phyloP scores from a whole-genome alignment of 306 rosid species.

The Trichosanthes truncata region DNA sequence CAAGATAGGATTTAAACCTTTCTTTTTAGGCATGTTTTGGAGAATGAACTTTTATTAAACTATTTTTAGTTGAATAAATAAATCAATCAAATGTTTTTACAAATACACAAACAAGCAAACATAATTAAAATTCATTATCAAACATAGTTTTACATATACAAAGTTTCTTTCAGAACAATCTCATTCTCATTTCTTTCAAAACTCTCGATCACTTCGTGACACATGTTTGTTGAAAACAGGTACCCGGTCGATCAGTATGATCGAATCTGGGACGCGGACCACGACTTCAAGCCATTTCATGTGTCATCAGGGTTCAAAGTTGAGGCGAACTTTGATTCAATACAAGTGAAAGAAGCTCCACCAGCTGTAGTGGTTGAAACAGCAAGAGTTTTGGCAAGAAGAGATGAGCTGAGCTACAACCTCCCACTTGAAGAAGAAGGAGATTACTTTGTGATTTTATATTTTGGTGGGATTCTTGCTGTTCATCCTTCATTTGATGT shows the following conservation, averaged over 20 bases:
- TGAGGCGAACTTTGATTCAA: conserved; percentile 31
- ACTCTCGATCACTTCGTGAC: background rate
- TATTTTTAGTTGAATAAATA: no score
- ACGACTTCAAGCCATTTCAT: conserved; percentile 57
- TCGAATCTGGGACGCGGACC: conserved; percentile 72
- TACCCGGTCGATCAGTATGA: conserved; percentile 72
- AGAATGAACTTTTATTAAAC: no score
- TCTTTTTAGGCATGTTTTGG: no score
- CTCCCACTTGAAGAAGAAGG: conserved; percentile 38
- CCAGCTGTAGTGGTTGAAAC: conserved; percentile 60
- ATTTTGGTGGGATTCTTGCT: conserved; percentile 78
- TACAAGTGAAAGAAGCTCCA: conserved; percentile 40
- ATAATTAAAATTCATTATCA: no score
- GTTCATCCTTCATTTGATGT: conserved; percentile 69
- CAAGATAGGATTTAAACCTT: no score
- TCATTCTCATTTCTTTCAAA: background rate
- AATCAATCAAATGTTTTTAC: no score
- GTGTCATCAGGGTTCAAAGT: conserved; percentile 46
- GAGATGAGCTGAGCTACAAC: conserved; percentile 45
- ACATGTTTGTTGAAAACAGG: conserved; percentile 29
- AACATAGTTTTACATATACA: no score
- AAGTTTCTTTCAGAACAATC: background rate
- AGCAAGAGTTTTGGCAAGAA: conserved; percentile 58
- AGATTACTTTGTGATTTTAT: conserved; percentile 74
- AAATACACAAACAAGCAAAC: no score